Evolutionary conservation across 345 rosid genomes (phyloP).

Genomic region (Moringa oleifera): DNA sequence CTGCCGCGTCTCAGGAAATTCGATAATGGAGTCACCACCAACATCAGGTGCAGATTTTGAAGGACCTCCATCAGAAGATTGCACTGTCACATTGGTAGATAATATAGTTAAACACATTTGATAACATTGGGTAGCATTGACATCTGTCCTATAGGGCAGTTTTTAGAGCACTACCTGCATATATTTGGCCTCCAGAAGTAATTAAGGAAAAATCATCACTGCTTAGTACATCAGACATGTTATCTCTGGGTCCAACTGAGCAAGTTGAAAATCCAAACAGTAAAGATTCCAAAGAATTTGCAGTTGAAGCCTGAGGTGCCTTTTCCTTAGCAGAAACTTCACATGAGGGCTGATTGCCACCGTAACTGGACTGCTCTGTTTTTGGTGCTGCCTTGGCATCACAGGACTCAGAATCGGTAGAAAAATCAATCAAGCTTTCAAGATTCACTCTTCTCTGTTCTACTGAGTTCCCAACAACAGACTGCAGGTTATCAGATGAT

Average conservation of each 20-base stretch:
- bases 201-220: slow-evolving; percentile 13
- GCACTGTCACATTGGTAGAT: slow-evolving; percentile 19
- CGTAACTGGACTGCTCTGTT: slow-evolving; percentile 17
- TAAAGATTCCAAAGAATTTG: slow-evolving; percentile 54
- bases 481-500: slow-evolving; percentile 19
- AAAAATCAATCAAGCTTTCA: slow-evolving; percentile 35
- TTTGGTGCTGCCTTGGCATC: slow-evolving; percentile 14
- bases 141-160: slow-evolving; percentile 19
- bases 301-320: slow-evolving; percentile 25
- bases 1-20: slow-evolving; percentile 16
- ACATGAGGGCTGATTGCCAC: slow-evolving; percentile 22
- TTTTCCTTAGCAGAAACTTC: slow-evolving; percentile 26
- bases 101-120: slow-evolving; percentile 22
- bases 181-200: slow-evolving; percentile 15
- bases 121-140: slow-evolving; percentile 4
- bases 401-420: slow-evolving; percentile 21
- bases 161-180: slow-evolving; percentile 8
- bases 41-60: slow-evolving; percentile 10
- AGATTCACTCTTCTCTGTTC: slow-evolving; percentile 20
- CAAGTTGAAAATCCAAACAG: slow-evolving; percentile 47
- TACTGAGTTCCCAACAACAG: slow-evolving; percentile 11
- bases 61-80: slow-evolving; percentile 22
- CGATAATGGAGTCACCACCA: slow-evolving; percentile 2
- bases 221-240: slow-evolving; percentile 15
- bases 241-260: slow-evolving; percentile 15